These are phyloP conservation scores for Psilocybe azurescens DNA, from an alignment of 768 basidiomycete species.

Conservation along the genomic window DNA sequence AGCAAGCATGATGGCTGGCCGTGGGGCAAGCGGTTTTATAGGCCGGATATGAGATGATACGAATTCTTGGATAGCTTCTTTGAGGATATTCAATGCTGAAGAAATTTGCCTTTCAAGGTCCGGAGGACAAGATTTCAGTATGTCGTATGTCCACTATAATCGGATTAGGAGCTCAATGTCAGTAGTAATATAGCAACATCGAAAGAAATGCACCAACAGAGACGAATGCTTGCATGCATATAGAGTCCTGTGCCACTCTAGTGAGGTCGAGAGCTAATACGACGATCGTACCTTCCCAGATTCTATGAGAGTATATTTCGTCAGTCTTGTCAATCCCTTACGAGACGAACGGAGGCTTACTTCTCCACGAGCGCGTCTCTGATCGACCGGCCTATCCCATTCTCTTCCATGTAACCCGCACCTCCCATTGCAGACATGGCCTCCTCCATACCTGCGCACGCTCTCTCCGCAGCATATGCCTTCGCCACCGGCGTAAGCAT, in stretches of 20 bases:
- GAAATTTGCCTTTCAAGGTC: slow-evolving; percentile 33
- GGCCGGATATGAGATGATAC: slow-evolving; percentile 42
- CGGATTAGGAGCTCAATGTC: not conserved
- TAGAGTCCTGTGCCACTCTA: slow-evolving; percentile 53
- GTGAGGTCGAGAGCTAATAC: slow-evolving; percentile 73
- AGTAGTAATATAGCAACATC: not conserved
- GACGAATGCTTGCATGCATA: slow-evolving; percentile 50
- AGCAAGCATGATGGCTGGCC: slow-evolving; percentile 63
- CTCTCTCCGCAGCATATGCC: slow-evolving; percentile 71
- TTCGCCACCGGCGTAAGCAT: slow-evolving; percentile 74
- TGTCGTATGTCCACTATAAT: slow-evolving; percentile 56
- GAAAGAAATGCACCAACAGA: slow-evolving; percentile 38
- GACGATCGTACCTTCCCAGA: slow-evolving; percentile 81
- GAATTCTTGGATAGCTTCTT: slow-evolving; percentile 46
- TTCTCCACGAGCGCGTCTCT: slow-evolving; percentile 77
- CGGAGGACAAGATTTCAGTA: slow-evolving; percentile 48
- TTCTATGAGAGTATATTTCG: slow-evolving; percentile 38
- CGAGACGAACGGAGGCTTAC: slow-evolving; percentile 28
- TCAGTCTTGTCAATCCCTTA: slow-evolving; percentile 5
- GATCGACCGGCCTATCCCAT: slow-evolving; percentile 70
- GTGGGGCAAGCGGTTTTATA: slow-evolving; percentile 53
- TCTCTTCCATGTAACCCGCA: slow-evolving; percentile 87
- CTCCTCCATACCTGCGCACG: slow-evolving; percentile 68
- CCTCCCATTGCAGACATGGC: slow-evolving; percentile 78
- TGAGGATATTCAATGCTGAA: slow-evolving; percentile 37